A percentile compares a stretch with the other conserved stretches of the same genome.
Conservation (phyloP, 2,329 filamentous ascomycete genomes). For the Thermomyces lanuginosus region DNA sequence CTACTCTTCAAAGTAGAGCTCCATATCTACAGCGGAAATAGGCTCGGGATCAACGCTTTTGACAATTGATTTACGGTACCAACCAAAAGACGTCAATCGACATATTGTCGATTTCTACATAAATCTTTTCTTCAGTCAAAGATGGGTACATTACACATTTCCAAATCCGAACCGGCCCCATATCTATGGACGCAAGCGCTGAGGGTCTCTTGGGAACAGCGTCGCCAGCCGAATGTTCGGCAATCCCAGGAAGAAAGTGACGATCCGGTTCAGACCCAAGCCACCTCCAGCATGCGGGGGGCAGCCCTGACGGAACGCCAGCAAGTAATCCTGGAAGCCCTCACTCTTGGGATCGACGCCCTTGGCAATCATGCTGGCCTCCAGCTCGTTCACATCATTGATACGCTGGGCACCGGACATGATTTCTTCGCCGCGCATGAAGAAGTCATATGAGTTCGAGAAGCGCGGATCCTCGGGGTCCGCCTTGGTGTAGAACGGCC, state of each 20-base stretch:
- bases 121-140: no score
- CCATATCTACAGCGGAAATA: no score
- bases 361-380: slow-evolving; percentile 41
- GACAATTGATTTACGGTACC: no score
- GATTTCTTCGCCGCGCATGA: slow-evolving; percentile 55
- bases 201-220: slow-evolving; percentile 48
- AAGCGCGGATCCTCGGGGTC: slow-evolving; percentile 50
- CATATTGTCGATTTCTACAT: no score
- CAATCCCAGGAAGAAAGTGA: slow-evolving; percentile 50
- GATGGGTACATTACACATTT: no score
- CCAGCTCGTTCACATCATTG: slow-evolving; percentile 42
- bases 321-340: slow-evolving; percentile 47
- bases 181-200: slow-evolving; percentile 32
- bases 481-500: slow-evolving; percentile 85
- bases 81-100: no score
- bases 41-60: no score
- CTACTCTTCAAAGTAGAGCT: no score
- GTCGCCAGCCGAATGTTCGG: slow-evolving; percentile 47
- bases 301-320: slow-evolving; percentile 48
- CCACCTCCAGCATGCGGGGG: slow-evolving; percentile 50
- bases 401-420: slow-evolving; percentile 52
- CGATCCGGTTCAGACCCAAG: slow-evolving; percentile 49
- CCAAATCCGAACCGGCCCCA: not conserved
- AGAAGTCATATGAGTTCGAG: slow-evolving; percentile 54
- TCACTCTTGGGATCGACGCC: slow-evolving; percentile 43